Conservation (phyloP, 2,329 filamentous ascomycete genomes). For the Colletotrichum sp. region DNA sequence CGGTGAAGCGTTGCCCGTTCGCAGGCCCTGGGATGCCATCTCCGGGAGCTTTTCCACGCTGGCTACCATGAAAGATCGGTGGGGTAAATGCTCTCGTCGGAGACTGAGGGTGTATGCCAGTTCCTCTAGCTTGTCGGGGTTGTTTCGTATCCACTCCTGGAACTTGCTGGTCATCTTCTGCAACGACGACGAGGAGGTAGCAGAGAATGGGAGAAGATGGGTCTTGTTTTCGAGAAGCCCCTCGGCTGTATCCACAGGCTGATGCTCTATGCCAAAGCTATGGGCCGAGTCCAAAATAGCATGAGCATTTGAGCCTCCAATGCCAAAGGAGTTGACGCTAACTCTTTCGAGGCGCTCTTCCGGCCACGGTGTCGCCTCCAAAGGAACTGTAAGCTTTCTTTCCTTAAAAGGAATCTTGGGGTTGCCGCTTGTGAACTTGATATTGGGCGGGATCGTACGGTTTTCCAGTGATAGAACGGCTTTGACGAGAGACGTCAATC, state of each 20-base stretch:
- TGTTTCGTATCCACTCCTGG: constrained; percentile 20
- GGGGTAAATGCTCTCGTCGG: constrained; percentile 28
- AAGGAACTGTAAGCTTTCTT: constrained; percentile 32
- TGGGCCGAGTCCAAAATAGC: not conserved
- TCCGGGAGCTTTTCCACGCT: not conserved
- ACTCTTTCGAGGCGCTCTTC: constrained; percentile 29
- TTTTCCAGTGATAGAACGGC: constrained; percentile 41
- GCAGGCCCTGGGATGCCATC: constrained; percentile 22
- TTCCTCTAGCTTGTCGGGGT: constrained; percentile 20
- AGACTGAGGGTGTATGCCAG: constrained; percentile 32
- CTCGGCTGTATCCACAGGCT: not conserved
- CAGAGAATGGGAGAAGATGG: not conserved
- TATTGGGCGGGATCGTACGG: constrained; percentile 39
- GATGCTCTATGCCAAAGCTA: not conserved
- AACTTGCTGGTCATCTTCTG: not conserved
- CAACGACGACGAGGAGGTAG: not conserved
- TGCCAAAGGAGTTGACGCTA: constrained; percentile 40
- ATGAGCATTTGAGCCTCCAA: constrained; percentile 40
- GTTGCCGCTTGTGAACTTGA: constrained; percentile 35
- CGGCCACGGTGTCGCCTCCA: not conserved
- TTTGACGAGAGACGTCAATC: constrained; percentile 48
- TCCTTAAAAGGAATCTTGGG: constrained; percentile 17
- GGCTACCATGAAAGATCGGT: constrained; percentile 20
- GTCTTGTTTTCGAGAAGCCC: not conserved
- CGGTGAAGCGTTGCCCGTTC: constrained; percentile 26